Evolutionary conservation across 2,329 filamentous ascomycete genomes (phyloP).

Genomic region (Fusarium compactum): DNA sequence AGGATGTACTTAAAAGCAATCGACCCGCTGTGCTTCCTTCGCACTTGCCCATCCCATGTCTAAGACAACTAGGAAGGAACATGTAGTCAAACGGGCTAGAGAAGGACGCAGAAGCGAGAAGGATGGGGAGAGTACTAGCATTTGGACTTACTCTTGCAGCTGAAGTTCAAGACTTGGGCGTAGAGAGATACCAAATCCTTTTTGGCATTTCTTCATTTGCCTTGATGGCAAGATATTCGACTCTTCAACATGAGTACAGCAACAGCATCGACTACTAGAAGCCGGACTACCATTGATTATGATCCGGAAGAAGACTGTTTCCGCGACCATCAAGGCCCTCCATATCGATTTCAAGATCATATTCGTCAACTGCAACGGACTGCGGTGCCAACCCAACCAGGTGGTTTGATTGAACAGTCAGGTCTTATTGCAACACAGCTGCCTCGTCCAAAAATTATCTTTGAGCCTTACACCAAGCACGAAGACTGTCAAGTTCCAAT

Average conservation of each 20-base stretch:
- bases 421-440: constrained; percentile 33
- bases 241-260: constrained; percentile 14
- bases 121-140: not conserved
- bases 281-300: constrained; percentile 43
- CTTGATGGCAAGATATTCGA: not conserved
- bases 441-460: constrained; percentile 23
- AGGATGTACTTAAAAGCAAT: not conserved
- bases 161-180: not conserved
- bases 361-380: constrained; percentile 36
- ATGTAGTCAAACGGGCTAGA: not conserved
- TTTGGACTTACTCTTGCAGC: not conserved
- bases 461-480: constrained; percentile 9
- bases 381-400: constrained; percentile 1
- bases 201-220: not conserved
- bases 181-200: not conserved
- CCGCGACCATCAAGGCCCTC: constrained; percentile 36
- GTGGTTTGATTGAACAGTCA: constrained; percentile 42
- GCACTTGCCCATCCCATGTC: not conserved
- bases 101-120: not conserved
- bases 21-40: not conserved
- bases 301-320: constrained; percentile 48
- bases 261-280: not conserved
- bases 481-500: not conserved
- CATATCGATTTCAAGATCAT: constrained; percentile 48
- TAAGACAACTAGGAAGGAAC: not conserved